These are phyloP conservation scores for Candida succiphila DNA, from an alignment of 805 yeast species.

Conservation along the genomic window DNA sequence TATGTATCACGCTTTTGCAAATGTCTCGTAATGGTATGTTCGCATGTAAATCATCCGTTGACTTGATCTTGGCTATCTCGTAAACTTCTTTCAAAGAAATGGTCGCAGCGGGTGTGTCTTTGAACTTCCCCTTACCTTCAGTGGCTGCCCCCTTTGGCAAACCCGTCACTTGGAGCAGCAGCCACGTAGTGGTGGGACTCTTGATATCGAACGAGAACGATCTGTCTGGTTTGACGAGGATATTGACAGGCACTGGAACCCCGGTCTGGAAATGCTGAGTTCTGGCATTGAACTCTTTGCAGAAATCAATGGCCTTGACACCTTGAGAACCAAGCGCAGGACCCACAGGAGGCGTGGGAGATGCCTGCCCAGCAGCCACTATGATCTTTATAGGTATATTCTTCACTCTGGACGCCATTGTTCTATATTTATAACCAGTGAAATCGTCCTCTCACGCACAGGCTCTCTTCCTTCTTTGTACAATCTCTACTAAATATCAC, in stretches of 20 bases:
- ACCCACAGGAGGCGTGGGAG: conserved; percentile 98
- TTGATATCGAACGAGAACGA: conserved; percentile 78
- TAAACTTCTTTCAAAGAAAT: conserved; percentile 79
- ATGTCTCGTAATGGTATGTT: conserved; percentile 62
- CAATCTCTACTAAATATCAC: not conserved
- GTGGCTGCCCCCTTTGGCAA: conserved; percentile 69
- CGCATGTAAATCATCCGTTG: conserved; percentile 74
- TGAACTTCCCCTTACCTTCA: conserved; percentile 53
- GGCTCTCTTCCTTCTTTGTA: not conserved
- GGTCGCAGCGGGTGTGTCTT: conserved; percentile 24
- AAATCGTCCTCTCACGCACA: too few relatives aligned
- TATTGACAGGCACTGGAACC: conserved; percentile 77
- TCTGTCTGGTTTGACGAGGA: conserved; percentile 89
- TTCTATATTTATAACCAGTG: not conserved
- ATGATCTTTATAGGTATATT: conserved; percentile 74
- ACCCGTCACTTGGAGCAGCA: conserved; percentile 74
- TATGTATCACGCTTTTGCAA: conserved; percentile 73
- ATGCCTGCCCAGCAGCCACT: conserved; percentile 96
- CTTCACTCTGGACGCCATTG: conserved; percentile 26
- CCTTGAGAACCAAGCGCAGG: conserved; percentile 98
- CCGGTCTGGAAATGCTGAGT: conserved; percentile 84
- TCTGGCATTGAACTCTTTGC: conserved; percentile 96
- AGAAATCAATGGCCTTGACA: conserved; percentile 95
- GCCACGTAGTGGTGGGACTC: conserved; percentile 86
- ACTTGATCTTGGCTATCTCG: conserved; percentile 90